phyloP scores from a whole-genome alignment of 345 rosid genomes.

The Zanthoxylum bungeanum region DNA sequence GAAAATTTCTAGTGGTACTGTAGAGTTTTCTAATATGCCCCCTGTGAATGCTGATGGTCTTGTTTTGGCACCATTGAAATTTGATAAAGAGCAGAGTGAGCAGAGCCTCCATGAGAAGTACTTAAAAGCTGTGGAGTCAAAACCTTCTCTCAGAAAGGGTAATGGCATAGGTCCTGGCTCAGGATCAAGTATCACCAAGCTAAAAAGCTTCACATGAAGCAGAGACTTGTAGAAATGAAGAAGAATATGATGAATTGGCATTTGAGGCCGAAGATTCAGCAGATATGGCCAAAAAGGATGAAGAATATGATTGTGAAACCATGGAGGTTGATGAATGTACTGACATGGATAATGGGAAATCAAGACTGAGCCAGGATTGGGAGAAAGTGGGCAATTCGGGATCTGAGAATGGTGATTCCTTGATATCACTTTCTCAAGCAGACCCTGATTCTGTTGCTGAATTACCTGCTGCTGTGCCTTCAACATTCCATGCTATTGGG shows the following conservation, averaged over 20 bases:
- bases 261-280: slow-evolving; percentile 51
- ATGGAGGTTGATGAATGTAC: slow-evolving; percentile 44
- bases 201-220: slow-evolving; percentile 53
- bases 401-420: slow-evolving; percentile 54
- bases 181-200: slow-evolving; percentile 42
- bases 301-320: slow-evolving; percentile 55
- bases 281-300: slow-evolving; percentile 44
- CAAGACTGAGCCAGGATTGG: slow-evolving; percentile 59
- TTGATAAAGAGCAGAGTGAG: slow-evolving; percentile 59
- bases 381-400: slow-evolving; percentile 63
- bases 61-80: slow-evolving; percentile 47
- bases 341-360: slow-evolving; percentile 50
- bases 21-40: slow-evolving; percentile 54
- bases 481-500: slow-evolving; percentile 49
- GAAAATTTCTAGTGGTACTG: slow-evolving; percentile 56
- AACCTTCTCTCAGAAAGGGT: slow-evolving; percentile 46
- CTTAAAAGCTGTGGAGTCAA: slow-evolving; percentile 32
- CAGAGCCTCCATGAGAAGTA: slow-evolving; percentile 32
- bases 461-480: slow-evolving; percentile 51
- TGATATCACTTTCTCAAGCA: slow-evolving; percentile 53
- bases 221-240: slow-evolving; percentile 37
- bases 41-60: slow-evolving; percentile 42
- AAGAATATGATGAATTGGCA: slow-evolving; percentile 40
- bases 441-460: slow-evolving; percentile 59
- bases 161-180: slow-evolving; percentile 53